A percentile compares a stretch with the other conserved stretches of the same genome.
phyloP scores from a whole-genome alignment of 2,329 filamentous ascomycete species.

The Beauveria varroae region DNA sequence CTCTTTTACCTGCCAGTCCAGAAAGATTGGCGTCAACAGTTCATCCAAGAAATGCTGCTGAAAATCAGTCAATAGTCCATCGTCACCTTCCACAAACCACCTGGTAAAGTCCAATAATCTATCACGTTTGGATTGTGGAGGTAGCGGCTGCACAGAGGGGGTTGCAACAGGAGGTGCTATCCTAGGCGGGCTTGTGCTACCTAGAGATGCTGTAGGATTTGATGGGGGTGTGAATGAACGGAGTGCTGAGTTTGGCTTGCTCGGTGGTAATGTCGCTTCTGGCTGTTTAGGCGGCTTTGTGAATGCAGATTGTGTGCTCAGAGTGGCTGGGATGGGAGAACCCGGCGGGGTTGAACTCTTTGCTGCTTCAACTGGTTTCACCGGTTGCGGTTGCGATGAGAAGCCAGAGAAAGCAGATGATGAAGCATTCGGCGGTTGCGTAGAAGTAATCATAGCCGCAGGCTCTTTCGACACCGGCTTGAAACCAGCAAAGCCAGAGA shows the following conservation, averaged over 20 bases:
- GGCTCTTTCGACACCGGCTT: neutral
- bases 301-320: constrained; percentile 10
- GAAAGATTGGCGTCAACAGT: constrained; percentile 35
- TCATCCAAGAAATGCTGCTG: constrained; percentile 37
- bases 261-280: neutral
- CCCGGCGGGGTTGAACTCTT: constrained; percentile 4
- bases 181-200: neutral
- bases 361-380: neutral
- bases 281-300: neutral
- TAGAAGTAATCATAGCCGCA: neutral
- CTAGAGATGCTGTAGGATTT: neutral
- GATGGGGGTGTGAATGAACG: neutral
- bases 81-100: constrained; percentile 49
- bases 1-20: constrained; percentile 32
- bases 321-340: constrained; percentile 10
- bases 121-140: constrained; percentile 26
- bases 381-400: neutral
- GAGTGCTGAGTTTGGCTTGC: neutral
- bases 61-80: constrained; percentile 45
- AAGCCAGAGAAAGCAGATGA: neutral
- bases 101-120: constrained; percentile 41
- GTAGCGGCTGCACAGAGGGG: constrained; percentile 11
- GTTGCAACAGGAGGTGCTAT: neutral
- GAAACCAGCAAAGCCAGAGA: neutral
- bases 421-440: neutral